Evolutionary conservation across 2,329 filamentous ascomycete genomes (phyloP).

Genomic region (Fusarium bactridioides): DNA sequence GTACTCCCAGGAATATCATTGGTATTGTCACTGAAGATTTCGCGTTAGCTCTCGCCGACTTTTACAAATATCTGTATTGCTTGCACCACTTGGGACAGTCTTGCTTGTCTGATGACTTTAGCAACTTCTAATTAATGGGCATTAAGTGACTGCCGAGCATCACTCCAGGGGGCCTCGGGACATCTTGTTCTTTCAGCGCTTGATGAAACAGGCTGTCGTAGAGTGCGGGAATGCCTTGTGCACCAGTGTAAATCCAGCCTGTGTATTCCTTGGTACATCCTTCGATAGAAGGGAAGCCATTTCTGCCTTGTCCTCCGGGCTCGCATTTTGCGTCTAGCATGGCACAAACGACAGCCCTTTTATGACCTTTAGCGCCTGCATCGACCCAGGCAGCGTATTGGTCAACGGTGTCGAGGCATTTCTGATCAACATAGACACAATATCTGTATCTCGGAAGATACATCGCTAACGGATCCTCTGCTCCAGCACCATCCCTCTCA

Average conservation of each 20-base stretch:
- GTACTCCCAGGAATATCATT: background rate
- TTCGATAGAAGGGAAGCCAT: background rate
- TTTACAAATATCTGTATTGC: background rate
- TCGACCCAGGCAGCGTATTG: background rate
- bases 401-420: background rate
- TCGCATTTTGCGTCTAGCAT: background rate
- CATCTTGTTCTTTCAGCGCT: background rate
- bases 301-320: background rate
- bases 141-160: background rate
- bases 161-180: background rate
- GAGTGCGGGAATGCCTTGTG: background rate
- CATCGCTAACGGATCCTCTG: background rate
- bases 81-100: background rate
- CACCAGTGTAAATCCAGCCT: slow-evolving; percentile 1
- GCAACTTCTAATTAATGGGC: background rate
- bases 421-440: background rate
- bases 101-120: background rate
- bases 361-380: background rate
- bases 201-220: background rate
- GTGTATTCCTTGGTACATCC: background rate
- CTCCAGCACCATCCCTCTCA: background rate
- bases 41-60: background rate
- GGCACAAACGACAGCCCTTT: background rate
- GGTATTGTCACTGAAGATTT: background rate
- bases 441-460: background rate